Conservation (phyloP, 164 flowering plant genomes). For the Vitis rupestris region DNA sequence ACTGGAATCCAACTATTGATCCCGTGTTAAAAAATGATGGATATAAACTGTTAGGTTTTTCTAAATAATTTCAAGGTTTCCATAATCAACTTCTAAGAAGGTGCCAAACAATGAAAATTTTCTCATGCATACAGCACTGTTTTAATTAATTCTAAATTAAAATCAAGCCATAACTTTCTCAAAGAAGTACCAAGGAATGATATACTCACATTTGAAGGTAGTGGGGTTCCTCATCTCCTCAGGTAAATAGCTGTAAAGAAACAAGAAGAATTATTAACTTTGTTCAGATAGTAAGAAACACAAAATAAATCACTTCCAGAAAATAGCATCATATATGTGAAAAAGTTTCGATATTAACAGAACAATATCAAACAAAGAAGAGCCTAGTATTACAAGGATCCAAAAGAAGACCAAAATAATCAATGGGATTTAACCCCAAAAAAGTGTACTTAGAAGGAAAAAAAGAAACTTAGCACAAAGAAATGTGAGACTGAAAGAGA, state of each 20-base stretch:
- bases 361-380: not conserved
- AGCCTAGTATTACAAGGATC: too few relatives aligned
- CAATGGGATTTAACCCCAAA: too few relatives aligned
- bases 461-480: too few relatives aligned
- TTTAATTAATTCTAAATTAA: not conserved
- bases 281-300: not conserved
- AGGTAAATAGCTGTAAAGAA: slow-evolving; percentile 66
- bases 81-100: not conserved
- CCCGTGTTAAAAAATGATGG: too few relatives aligned
- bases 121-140: not conserved
- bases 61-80: not conserved
- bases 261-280: not conserved
- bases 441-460: too few relatives aligned
- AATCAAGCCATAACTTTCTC: not conserved
- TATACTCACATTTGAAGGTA: slow-evolving; percentile 70
- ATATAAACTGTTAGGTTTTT: too few relatives aligned
- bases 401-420: too few relatives aligned
- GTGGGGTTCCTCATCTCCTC: slow-evolving; percentile 94
- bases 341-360: not conserved
- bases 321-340: not conserved
- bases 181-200: not conserved
- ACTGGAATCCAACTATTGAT: too few relatives aligned
- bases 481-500: too few relatives aligned
- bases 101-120: not conserved
- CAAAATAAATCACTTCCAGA: not conserved